Evolutionary conservation across 2,329 filamentous ascomycete genomes (phyloP), one percentile per base, ranked within the genome.

Genomic region (Pseudohalonectria lignicola): DNA sequence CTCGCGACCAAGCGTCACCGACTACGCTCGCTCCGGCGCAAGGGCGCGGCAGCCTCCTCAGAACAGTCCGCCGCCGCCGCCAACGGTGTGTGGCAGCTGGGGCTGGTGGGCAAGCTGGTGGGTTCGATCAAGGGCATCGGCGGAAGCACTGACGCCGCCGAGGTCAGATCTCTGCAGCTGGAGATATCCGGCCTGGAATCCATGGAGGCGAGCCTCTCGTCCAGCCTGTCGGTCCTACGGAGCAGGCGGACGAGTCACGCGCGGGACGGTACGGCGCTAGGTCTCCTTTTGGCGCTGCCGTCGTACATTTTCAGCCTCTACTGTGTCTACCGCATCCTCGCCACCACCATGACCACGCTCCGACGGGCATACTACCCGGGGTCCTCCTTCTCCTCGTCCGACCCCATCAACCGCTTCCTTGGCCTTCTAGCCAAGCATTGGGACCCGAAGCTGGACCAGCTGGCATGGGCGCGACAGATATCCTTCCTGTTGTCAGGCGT

Each of bases 341-440:
- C 85, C 2, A 92, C 84, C 0, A 68, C 69, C 0, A 52, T 88
- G 5, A 79, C 82, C 2, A 80, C 76, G 1, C 46, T 84, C 4
- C 79, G 79, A 4, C 78, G 84, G 28, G 46, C 63, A 38, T 67
- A 67, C 41, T 61, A 64, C 40, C 60, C 63, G 0, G 49, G 55
- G 11, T 55, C 61, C 13, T 62, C 74, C 28, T 80, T 86, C 57
- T 71, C 80, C 20, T 75, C 75, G 38, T 79, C 78, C 13, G 87
- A 94, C 53, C 86, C 86, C 1, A 83, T 94, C 54, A 93, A 83
- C 61, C 82, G 86, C 45, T 71, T 90, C 43, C 73, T 94, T 8
- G 83, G 84, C 5, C 68, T 93, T 11, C 62, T 94, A 15, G 85
- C 84, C 4, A 80, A 82, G 40, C 84, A 93, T 60, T 88, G 84